A percentile compares a stretch with the other conserved stretches of the same genome.
These are phyloP conservation scores for Volvox africanus DNA, from an alignment of 139 green algal species.

Conservation along the genomic window DNA sequence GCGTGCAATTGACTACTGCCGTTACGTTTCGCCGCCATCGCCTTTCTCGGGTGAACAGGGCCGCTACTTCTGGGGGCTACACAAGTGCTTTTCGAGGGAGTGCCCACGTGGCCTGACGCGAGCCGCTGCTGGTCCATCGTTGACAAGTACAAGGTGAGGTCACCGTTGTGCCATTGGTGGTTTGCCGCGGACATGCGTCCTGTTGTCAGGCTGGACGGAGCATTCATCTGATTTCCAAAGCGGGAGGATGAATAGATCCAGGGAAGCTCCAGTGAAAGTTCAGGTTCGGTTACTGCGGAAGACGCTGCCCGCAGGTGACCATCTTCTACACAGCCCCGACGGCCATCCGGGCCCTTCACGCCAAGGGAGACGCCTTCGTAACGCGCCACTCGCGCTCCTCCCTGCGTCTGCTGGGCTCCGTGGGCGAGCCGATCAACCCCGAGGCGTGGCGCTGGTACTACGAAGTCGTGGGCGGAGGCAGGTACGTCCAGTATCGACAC, in stretches of 20 bases:
- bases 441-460: slow-evolving; percentile 94
- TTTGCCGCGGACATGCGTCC: too few species aligned
- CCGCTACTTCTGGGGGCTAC: slow-evolving; percentile 88
- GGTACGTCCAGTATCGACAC: not conserved
- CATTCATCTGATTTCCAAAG: too few species aligned
- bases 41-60: not conserved
- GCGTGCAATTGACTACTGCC: too few species aligned
- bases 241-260: too few species aligned
- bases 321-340: slow-evolving; percentile 97
- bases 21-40: too few species aligned
- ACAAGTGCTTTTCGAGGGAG: slow-evolving; percentile 93
- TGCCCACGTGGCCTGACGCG: slow-evolving; percentile 89
- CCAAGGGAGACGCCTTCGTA: slow-evolving; percentile 79
- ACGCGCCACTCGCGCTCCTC: slow-evolving; percentile 58
- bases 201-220: too few species aligned
- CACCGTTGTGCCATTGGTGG: too few species aligned
- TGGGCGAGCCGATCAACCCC: slow-evolving; percentile 98
- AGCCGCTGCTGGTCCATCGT: slow-evolving; percentile 91
- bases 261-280: too few species aligned
- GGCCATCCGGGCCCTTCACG: slow-evolving; percentile 90
- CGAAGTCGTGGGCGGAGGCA: slow-evolving; percentile 53
- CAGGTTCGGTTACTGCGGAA: too few species aligned
- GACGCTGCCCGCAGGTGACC: slow-evolving; percentile 60
- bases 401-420: slow-evolving; percentile 91
- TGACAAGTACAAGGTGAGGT: slow-evolving; percentile 85